Base-by-base conservation (phyloP, 805 yeast species). In the Saturnispora bothae region DNA sequence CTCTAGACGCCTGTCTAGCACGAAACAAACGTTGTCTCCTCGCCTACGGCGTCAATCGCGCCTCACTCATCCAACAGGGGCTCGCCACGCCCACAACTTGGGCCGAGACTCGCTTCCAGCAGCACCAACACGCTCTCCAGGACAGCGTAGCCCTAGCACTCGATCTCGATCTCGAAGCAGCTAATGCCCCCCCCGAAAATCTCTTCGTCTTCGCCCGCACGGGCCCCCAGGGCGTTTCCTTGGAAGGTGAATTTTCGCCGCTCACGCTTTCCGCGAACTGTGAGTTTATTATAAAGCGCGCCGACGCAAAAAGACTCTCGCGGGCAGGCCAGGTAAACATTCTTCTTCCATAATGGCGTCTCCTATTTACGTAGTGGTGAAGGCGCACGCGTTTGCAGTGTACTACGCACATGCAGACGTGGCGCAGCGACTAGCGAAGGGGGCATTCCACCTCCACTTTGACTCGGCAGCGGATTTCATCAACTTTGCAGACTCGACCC, bases 141-240 rank as follows among this genome's bases (percentile, higher is more conserved):
- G 73, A 83, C 20, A 82, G 78, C 44, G 76, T 79, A 60, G 83
- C 92, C 8, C 71, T 73, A 4, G 75, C 84, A 60, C 71, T 83
- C 0, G 96, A 86, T 47, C 61, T 89, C 14, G 98, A 92, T 52
- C 61, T 92, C 19, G 74, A 89, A 21, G 97, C 96, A 0, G 34
- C 21, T 3, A 19, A 17, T 15, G 12, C 28, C 16, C 15, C 14
- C n/a, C 29, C 7, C 17, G 35, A 35, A 13, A 16, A 14, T 5
- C 27, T 35, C 16, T 37, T 37, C 20, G 35, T 37, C 7, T 22
- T 28, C 12, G 40, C 27, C 12, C 20, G 40, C 12, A 29, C 29
- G 6, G 21, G 18, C 12, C 8, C 23, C 8, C 12, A 17, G 15
- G 10, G 22, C n/a, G 18, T 31, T 10, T 28, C 20, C n/a, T 29